phyloP scores from a whole-genome alignment of 2,329 filamentous ascomycete genomes.

The Oidium heveae region DNA sequence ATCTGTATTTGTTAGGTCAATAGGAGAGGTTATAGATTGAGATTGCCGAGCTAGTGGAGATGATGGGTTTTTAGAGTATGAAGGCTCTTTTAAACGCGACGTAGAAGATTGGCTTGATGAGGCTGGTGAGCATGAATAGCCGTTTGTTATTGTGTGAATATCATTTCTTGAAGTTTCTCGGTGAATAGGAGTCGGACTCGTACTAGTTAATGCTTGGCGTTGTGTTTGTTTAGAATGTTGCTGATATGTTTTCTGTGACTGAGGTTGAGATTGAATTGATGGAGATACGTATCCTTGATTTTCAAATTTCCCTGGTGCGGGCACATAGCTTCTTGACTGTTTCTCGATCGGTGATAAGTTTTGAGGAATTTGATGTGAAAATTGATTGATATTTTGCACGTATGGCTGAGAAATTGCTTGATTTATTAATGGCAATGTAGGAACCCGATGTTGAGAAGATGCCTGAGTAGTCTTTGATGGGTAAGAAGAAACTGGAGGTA shows the following conservation, averaged over 20 bases:
- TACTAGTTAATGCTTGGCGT: slow-evolving; percentile 10
- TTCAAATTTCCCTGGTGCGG: slow-evolving; percentile 11
- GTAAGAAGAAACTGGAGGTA: slow-evolving; percentile 12
- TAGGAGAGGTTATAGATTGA: slow-evolving; percentile 10
- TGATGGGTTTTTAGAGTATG: slow-evolving; percentile 13
- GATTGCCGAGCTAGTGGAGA: slow-evolving; percentile 6
- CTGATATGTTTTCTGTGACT: slow-evolving; percentile 10
- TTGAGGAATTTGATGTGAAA: slow-evolving; percentile 21
- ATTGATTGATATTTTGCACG: slow-evolving; percentile 15
- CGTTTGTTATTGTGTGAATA: slow-evolving; percentile 8
- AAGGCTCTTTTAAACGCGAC: slow-evolving; percentile 13
- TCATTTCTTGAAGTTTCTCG: slow-evolving; percentile 11
- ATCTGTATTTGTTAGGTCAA: slow-evolving; percentile 9
- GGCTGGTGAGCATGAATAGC: slow-evolving; percentile 8
- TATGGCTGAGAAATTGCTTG: slow-evolving; percentile 15
- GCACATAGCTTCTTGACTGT: slow-evolving; percentile 10
- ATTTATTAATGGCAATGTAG: slow-evolving; percentile 21
- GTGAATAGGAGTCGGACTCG: slow-evolving; percentile 7
- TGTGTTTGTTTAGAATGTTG: slow-evolving; percentile 5
- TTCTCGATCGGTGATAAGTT: slow-evolving; percentile 18
- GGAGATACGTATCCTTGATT: slow-evolving; percentile 17
- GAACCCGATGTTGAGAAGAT: slow-evolving; percentile 10
- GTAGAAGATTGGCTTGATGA: slow-evolving; percentile 6
- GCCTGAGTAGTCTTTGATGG: slow-evolving; percentile 16
- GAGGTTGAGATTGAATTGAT: slow-evolving; percentile 11